Base-by-base conservation (phyloP, 768 basidiomycete species). In the Strobilomyces echinocephalus region DNA sequence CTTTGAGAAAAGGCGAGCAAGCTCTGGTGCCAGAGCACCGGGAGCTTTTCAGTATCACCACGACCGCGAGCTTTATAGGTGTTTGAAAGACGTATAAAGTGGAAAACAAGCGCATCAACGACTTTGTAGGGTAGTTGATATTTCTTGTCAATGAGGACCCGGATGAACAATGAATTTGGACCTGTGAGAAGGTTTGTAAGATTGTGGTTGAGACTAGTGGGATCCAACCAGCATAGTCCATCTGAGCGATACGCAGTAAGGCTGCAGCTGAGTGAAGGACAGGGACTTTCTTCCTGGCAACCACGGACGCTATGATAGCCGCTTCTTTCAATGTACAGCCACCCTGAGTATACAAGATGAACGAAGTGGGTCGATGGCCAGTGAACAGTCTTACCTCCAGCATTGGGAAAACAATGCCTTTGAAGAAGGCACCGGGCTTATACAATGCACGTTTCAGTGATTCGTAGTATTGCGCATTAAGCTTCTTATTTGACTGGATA, bases 21-120 rank as follows among this genome's bases (percentile, higher is more conserved):
- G 68, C 90, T 91, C 72, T 99, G 97, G 69, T 99, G 92, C 97
- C 97, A 99, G 11, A 99, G 76, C 12, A 98, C 97, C n/a, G 97
- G 95, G 30, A 98, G 78, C 66, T 85, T 85, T 44, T 88, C 85
- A 2, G 82, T 73, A 46, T 91, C 88, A 24, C 83, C 87, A 45
- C 82, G 76, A 18, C 74, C 76, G 52, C 78, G 83, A 42, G 82
- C 84, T 71, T 87, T 91, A 73, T 91, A 89, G 14, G 85, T 86
- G 69, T 97, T 95, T 24, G 94, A 93, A 40, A 98, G 84, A 24
- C 94, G 87, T 63, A 98, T 93, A 69, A 97, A 99, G 74, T 99
- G 97, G 78, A 97, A 95, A 12, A 97, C 95, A 53, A 99, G 82
- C 3, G 91, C 89, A 66, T 99, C 97, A 49, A 99, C 83, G 28